A percentile compares a stretch with the other conserved stretches of the same genome.
Conservation (phyloP, 768 basidiomycete genomes). For the Pisolithus sp. region DNA sequence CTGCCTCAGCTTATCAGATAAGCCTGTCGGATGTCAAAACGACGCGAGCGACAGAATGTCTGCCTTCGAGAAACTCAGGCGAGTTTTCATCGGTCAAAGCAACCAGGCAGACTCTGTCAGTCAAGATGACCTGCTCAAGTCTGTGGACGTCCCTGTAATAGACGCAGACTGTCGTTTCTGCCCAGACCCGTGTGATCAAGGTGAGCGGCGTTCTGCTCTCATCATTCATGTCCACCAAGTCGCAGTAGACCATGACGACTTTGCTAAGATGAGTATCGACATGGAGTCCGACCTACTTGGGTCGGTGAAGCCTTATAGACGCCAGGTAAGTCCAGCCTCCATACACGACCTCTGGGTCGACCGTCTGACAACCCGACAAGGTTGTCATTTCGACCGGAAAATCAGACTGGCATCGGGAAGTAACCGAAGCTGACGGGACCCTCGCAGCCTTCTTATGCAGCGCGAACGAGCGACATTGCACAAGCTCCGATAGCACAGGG, state of each 20-base stretch:
- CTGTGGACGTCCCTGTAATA: conserved; percentile 58
- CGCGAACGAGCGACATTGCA: conserved; percentile 13
- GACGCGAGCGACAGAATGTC: background rate
- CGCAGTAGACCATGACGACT: conserved; percentile 61
- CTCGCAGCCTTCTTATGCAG: conserved; percentile 55
- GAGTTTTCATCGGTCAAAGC: background rate
- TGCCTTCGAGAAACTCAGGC: background rate
- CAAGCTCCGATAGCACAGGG: background rate
- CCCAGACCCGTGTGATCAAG: conserved; percentile 71
- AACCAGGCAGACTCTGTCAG: conserved; percentile 29
- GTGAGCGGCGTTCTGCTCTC: conserved; percentile 27
- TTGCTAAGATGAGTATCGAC: conserved; percentile 73
- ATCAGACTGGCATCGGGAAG: conserved; percentile 80
- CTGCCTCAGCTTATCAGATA: no score
- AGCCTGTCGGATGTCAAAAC: no score
- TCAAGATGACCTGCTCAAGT: conserved; percentile 46
- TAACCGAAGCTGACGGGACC: conserved; percentile 63
- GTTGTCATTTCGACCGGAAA: conserved; percentile 87
- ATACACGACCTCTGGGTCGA: background rate
- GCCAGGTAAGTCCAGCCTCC: conserved; percentile 48
- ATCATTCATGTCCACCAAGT: conserved; percentile 24
- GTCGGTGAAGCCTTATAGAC: conserved; percentile 73
- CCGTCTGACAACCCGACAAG: conserved; percentile 33
- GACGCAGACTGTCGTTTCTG: conserved; percentile 67
- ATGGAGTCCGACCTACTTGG: conserved; percentile 80